Base-by-base conservation (phyloP, 2,329 filamentous ascomycete species). In the Aaosphaeria arxii region DNA sequence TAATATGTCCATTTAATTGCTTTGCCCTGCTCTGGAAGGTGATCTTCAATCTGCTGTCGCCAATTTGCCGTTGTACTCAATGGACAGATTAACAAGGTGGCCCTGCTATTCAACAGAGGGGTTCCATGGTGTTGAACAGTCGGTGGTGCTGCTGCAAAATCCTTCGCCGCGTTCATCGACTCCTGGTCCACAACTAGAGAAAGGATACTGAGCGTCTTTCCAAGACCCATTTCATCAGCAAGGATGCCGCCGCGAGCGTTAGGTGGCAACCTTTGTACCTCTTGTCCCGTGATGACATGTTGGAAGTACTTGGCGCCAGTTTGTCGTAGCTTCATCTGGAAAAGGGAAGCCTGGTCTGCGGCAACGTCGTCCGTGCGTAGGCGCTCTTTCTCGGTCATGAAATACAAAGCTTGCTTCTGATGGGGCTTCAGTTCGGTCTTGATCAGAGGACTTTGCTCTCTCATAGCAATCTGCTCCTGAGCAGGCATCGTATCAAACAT, bases 51-150 rank as follows among this genome's bases (percentile, higher is more conserved):
- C 70, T 99, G 94, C 57, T 91, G 85, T 59, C 92, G 87, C 94
- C 94, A 99, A 62, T 97, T 99, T 29, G 87, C 86, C 49, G 97
- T 85, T 0, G 92, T 94, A 62, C 89, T 96, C 3, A 96, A 79
- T 1, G 94, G 94, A 48, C 88, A 95, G 11, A 99, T 83, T 13
- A 99, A 79, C 31, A 99, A 75, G 0, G 94, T 97, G 0, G 88
- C 84, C 62, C 84, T 87, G 5, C 83, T 84, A 61, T 96, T 95
- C 39, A 76, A 77, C 17, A 73, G 11, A 11, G 11, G 39, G 11
- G 7, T 9, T 17, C 11, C 7, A 63, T 71, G 9, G 11, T 58
- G 58, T 6, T 63, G 50, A 44, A 4, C 41, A 43, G 66, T 66
- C 5, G 86, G 84, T 3, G 70, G 58, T 42, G 75, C 72, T 5